phyloP scores from a whole-genome alignment of 2,329 filamentous ascomycete species.

The Aureobasidium vineae region DNA sequence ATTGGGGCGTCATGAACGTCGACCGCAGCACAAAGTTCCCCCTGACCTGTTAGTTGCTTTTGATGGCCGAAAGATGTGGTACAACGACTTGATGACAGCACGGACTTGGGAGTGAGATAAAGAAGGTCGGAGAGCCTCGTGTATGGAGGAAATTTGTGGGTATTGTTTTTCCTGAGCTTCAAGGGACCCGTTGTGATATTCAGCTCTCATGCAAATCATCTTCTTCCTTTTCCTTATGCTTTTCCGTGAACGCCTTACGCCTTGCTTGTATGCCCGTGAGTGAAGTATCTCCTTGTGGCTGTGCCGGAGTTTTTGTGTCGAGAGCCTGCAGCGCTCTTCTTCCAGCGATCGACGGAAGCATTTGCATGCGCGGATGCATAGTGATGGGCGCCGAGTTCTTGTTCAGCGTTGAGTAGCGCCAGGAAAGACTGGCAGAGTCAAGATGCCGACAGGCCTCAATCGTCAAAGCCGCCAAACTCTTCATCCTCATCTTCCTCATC shows the following conservation, averaged over 20 bases:
- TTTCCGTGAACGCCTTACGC: slow-evolving; percentile 18
- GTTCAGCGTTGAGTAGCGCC: not conserved
- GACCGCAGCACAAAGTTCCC: slow-evolving; percentile 59
- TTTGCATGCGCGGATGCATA: not conserved
- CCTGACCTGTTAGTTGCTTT: slow-evolving; percentile 43
- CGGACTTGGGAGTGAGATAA: not conserved
- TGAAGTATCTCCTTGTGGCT: not conserved
- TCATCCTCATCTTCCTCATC: slow-evolving; percentile 49
- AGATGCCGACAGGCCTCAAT: slow-evolving; percentile 45
- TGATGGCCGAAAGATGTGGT: slow-evolving; percentile 6
- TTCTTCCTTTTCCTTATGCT: not conserved
- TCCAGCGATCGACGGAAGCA: not conserved
- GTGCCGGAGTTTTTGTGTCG: not conserved
- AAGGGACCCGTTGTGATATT: not conserved
- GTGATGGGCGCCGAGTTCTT: not conserved
- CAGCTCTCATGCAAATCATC: slow-evolving; percentile 22
- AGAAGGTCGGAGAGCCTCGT: not conserved
- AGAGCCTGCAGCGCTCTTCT: not conserved
- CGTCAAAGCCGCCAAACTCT: slow-evolving; percentile 68
- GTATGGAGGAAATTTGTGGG: not conserved
- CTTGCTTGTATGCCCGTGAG: slow-evolving; percentile 16
- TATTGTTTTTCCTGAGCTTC: slow-evolving; percentile 20
- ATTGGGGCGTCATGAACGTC: slow-evolving; percentile 67
- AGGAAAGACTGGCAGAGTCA: not conserved
- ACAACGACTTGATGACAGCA: slow-evolving; percentile 4